Percentiles rank a stretch among this genome's conserved stretches.
These are phyloP conservation scores for Quercus variabilis DNA, from an alignment of 306 rosid genomes.

Conservation along the genomic window DNA sequence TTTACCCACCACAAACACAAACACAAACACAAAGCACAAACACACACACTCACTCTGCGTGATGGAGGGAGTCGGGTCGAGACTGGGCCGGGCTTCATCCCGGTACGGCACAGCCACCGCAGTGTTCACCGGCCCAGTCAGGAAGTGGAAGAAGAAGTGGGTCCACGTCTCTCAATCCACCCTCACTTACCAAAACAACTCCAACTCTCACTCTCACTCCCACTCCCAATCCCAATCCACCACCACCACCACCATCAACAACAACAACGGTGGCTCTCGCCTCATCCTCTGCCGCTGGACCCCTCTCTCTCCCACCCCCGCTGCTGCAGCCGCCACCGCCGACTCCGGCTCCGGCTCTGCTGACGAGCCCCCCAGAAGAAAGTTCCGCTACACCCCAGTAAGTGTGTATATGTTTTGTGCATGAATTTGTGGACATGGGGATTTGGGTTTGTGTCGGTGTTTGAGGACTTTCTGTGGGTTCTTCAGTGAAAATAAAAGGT, in stretches of 20 bases:
- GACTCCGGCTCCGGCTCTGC: conserved; percentile 9
- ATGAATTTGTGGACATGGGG: too few relatives aligned
- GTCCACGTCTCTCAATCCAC: conserved; percentile 64
- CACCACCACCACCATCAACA: conserved; percentile 8
- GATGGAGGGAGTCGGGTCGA: conserved; percentile 88
- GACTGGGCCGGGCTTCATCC: conserved; percentile 87
- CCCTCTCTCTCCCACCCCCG: conserved; percentile 38
- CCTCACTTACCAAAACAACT: conserved; percentile 18
- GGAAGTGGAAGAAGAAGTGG: conserved; percentile 98
- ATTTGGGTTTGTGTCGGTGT: neutral
- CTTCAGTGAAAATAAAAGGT: neutral
- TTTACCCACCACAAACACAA: too few relatives aligned
- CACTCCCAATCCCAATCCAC: conserved; percentile 32
- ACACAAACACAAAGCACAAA: too few relatives aligned
- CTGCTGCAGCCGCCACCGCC: neutral
- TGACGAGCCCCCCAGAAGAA: conserved; percentile 83
- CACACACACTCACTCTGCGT: too few relatives aligned
- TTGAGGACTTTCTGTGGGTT: neutral
- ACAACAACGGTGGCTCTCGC: conserved; percentile 32
- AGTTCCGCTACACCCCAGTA: conserved; percentile 96
- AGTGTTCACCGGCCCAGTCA: conserved; percentile 89
- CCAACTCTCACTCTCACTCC: conserved; percentile 39
- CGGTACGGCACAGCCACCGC: conserved; percentile 81
- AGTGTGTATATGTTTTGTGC: neutral
- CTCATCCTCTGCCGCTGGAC: conserved; percentile 98